These are phyloP conservation scores for Sclerotinia spermophila DNA, from an alignment of 2,329 filamentous ascomycete genomes.

Conservation along the genomic window DNA sequence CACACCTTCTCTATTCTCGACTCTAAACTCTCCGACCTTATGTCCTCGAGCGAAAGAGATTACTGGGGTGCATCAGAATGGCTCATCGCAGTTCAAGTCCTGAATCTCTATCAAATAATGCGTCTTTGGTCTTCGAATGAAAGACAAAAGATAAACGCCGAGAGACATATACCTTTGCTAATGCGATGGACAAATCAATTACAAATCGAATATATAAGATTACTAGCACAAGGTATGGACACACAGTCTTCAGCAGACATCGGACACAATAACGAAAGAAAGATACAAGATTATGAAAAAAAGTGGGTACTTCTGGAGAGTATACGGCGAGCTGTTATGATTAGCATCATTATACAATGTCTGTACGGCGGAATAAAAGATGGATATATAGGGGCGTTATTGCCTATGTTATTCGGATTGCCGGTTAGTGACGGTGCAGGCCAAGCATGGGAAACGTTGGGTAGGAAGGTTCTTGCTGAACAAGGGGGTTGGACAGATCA, in stretches of 20 bases:
- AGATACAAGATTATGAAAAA: not conserved
- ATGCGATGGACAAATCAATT: constrained; percentile 31
- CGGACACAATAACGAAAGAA: not conserved
- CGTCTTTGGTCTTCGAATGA: constrained; percentile 34
- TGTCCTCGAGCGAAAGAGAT: constrained; percentile 14
- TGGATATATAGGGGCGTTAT: constrained; percentile 21
- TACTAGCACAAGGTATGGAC: not conserved
- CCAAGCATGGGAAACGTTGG: not conserved
- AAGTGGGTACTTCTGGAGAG: constrained; percentile 38
- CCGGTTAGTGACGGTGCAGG: constrained; percentile 21
- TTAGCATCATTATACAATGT: constrained; percentile 25
- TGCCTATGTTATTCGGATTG: constrained; percentile 14
- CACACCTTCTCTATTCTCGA: constrained; percentile 24
- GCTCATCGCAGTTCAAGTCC: constrained; percentile 27
- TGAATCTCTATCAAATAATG: constrained; percentile 35
- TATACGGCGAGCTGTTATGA: constrained; percentile 33
- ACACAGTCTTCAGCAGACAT: not conserved
- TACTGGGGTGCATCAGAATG: constrained; percentile 15
- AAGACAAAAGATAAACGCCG: constrained; percentile 28
- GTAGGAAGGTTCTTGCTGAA: not conserved
- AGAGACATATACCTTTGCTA: constrained; percentile 29
- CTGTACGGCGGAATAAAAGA: constrained; percentile 20
- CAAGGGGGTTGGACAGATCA: not conserved
- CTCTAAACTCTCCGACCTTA: constrained; percentile 19
- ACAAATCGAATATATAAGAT: constrained; percentile 15